Evolutionary conservation across 2,329 filamentous ascomycete species (phyloP), one percentile per base, ranked within the genome.

Genomic region (Aphanocladium album): DNA sequence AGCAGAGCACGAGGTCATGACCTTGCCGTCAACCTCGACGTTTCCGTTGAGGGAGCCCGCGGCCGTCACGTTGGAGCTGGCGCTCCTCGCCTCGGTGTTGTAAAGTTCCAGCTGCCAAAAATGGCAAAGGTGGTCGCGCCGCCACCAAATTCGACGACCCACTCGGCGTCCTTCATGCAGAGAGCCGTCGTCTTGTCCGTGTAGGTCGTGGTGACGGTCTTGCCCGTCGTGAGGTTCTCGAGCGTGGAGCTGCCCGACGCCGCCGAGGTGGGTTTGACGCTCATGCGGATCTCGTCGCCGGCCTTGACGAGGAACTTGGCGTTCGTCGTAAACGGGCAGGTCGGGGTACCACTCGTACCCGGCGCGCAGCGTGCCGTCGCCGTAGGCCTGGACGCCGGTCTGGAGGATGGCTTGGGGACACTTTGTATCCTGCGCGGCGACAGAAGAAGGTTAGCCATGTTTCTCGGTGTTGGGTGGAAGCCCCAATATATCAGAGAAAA

Each of bases 131-230:
- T 37, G 7, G 25, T 35, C 14, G 47, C 41, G 47, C 49, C 81
- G 49, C 59, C 58, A 30, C 58, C 58, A 12, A 27, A 61, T 71
- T 84, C 82, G 41, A 84, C 79, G 65, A 85, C 84, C 81, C 82
- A 86, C 67, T 85, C 82, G n/a, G 81, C 83, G 64, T 84, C 83
- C 66, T 79, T 77, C 63, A 80, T 74, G 67, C 77, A 80, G 39
- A 84, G 75, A 37, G 65, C 60, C 35, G 68, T 68, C 23, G 65
- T 64, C 63, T 81, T 72, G 51, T 72, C 73, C 23, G 65, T 71
- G 68, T 85, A 78, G 7, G 73, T 76, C 72, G 85, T 77, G 21
- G 74, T 76, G 46, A 81, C 79, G 2, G 65, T 75, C 68, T 80
- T 67, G 41, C 82, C 82, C 5, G 76, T 83, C 14, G 74, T 76